A percentile compares a stretch with the other conserved stretches of the same genome.
Conservation (phyloP, 495 filamentous ascomycete species). For the Thermothielavioides terrestris region DNA sequence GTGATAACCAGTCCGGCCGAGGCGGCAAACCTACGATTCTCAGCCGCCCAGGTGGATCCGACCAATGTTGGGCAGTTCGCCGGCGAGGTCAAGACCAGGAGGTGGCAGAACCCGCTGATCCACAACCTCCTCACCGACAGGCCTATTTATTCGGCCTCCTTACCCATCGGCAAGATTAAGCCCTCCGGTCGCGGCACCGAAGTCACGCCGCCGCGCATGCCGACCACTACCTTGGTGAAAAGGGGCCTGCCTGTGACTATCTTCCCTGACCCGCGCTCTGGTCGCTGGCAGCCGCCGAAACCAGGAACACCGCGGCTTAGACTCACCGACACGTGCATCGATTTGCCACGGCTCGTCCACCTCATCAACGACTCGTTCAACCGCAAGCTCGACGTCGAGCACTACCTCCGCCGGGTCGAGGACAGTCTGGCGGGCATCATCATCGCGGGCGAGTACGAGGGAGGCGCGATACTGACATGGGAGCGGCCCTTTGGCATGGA, state of each 20-base stretch:
- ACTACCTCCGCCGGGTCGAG: constrained; percentile 72
- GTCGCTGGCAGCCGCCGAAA: constrained; percentile 57
- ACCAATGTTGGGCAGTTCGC: constrained; percentile 37
- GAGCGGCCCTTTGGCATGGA: constrained; percentile 59
- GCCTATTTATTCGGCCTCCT: constrained; percentile 79
- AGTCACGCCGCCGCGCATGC: constrained; percentile 15
- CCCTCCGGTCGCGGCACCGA: constrained; percentile 16
- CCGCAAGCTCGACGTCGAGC: constrained; percentile 68
- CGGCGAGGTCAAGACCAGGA: constrained; percentile 62
- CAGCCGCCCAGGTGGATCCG: constrained; percentile 33
- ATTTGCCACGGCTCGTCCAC: constrained; percentile 70
- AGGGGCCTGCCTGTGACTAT: constrained; percentile 83
- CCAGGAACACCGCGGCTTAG: constrained; percentile 44
- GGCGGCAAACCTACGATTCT: neutral
- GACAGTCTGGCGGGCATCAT: constrained; percentile 80
- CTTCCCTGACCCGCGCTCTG: constrained; percentile 56
- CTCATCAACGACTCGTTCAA: constrained; percentile 94
- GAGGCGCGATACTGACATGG: constrained; percentile 92
- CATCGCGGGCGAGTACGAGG: constrained; percentile 93
- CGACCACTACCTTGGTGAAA: constrained; percentile 75
- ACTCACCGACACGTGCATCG: constrained; percentile 69
- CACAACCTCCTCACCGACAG: constrained; percentile 96
- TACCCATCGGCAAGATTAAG: constrained; percentile 57
- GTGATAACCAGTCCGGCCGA: constrained; percentile 80
- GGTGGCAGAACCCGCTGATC: constrained; percentile 82